A percentile compares a stretch with the other conserved stretches of the same genome.
These are phyloP conservation scores for Paecilomyces dactylethromorphus DNA, from an alignment of 2,329 filamentous ascomycete species.

Conservation along the genomic window DNA sequence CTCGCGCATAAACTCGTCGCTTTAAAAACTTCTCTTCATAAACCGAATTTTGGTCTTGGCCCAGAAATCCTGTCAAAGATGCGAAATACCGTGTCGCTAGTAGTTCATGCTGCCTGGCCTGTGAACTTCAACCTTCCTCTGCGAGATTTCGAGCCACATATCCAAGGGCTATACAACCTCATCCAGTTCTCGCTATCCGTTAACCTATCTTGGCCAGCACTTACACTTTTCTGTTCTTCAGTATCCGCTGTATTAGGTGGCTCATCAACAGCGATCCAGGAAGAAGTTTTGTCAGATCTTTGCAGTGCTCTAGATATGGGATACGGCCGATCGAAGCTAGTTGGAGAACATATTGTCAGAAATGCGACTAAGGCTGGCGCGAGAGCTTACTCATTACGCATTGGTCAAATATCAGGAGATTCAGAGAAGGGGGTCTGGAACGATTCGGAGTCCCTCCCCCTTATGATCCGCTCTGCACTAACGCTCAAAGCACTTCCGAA, in stretches of 20 bases:
- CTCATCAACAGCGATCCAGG: constrained; percentile 6
- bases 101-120: constrained; percentile 50
- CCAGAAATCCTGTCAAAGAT: constrained; percentile 30
- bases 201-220: constrained; percentile 20
- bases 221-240: constrained; percentile 47
- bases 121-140: constrained; percentile 51
- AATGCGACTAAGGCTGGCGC: constrained; percentile 18
- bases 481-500: constrained; percentile 19
- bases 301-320: constrained; percentile 19
- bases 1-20: constrained; percentile 32
- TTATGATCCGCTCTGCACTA: constrained; percentile 26
- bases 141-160: constrained; percentile 42
- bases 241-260: constrained; percentile 34
- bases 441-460: constrained; percentile 23
- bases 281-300: constrained; percentile 9
- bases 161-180: constrained; percentile 38
- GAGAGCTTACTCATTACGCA: constrained; percentile 22
- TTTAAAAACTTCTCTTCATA: constrained; percentile 32
- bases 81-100: constrained; percentile 33
- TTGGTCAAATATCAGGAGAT: constrained; percentile 28
- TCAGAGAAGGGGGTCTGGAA: constrained; percentile 28
- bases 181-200: constrained; percentile 39
- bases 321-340: constrained; percentile 26
- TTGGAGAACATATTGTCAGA: constrained; percentile 25
- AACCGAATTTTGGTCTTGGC: constrained; percentile 36